These are phyloP conservation scores for Polychaeton citri DNA, from an alignment of 2,329 filamentous ascomycete genomes.

Conservation along the genomic window DNA sequence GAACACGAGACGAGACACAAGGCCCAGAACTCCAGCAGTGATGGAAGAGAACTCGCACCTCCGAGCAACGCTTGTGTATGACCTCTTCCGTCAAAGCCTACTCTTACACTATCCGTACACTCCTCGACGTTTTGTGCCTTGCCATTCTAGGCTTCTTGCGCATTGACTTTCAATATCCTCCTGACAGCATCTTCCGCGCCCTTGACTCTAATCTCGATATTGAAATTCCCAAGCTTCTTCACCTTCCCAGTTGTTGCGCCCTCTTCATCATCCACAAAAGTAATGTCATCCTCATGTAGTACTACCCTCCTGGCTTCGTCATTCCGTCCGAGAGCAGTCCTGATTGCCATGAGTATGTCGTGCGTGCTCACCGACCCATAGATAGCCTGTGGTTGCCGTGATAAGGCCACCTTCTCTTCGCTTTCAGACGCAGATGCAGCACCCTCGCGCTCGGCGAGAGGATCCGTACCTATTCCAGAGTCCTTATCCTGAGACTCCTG, in stretches of 20 bases:
- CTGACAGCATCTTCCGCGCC: conserved; percentile 30
- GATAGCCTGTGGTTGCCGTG: conserved; percentile 22
- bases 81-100: too few species aligned
- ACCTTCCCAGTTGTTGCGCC: conserved; percentile 27
- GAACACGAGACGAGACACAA: too few species aligned
- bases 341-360: conserved; percentile 38
- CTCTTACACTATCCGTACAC: too few species aligned
- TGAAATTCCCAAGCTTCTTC: conserved; percentile 40
- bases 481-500: conserved; percentile 4
- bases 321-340: conserved; percentile 35
- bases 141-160: conserved; percentile 20
- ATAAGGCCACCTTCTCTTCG: conserved; percentile 6
- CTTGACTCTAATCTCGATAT: conserved; percentile 37
- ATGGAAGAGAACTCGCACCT: too few species aligned
- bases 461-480: conserved; percentile 15
- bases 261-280: conserved; percentile 30
- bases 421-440: conserved; percentile 1
- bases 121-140: too few species aligned
- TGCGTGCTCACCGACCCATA: conserved; percentile 42
- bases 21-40: too few species aligned
- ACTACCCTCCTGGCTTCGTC: conserved; percentile 38
- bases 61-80: too few species aligned
- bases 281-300: conserved; percentile 36
- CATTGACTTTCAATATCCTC: conserved; percentile 28
- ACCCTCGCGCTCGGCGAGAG: conserved; percentile 14